Base-by-base conservation (phyloP, 1,284 basidiomycete species). In the Amylostereum areolatum region DNA sequence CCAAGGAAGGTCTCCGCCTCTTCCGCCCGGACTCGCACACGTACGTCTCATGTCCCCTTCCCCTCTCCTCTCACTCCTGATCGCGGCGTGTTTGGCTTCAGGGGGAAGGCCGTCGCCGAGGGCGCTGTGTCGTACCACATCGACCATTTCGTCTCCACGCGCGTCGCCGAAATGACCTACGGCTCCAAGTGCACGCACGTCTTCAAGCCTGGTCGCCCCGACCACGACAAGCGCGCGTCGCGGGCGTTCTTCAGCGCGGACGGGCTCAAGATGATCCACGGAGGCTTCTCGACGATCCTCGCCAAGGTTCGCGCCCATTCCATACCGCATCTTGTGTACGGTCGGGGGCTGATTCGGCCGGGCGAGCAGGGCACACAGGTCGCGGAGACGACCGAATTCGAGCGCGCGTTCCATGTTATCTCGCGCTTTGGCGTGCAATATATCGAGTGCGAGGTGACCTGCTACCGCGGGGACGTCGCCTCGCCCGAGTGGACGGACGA, bases 71-170 rank as follows among this genome's bases (percentile, higher is more conserved):
- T 8, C 7, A 29, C 25, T 43, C 7, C n/a, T n/a, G n/a, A n/a
- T n/a, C n/a, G n/a, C n/a, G n/a, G n/a, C n/a, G n/a, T n/a, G n/a
- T n/a, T n/a, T n/a, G n/a, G n/a, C n/a, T 29, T 28, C 18, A 43
- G 41, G 5, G 27, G 6, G 6, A 81, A 80, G 51, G 78, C 76
- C 1, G 80, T 80, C 1, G 71, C 78, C 0, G 74, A 80, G 42
- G 78, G 79, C 3, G 77, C 74, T 1, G 64, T 81, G 25, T 78
- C 74, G 0, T 80, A 70, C 54, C 74, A 72, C 48, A 51, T 80
- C 30, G 73, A 81, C 52, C 75, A 72, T 49, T 68, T 67, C 18
- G 77, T 81, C 8, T 65, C 71, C 6, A 67, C 68, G 0, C 63
- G 78, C 10, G 66, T 78, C 11, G 64, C 79, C 1, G 73, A 64